Conservation (phyloP, 164 flowering plant species). For the Berberis vulgaris region DNA sequence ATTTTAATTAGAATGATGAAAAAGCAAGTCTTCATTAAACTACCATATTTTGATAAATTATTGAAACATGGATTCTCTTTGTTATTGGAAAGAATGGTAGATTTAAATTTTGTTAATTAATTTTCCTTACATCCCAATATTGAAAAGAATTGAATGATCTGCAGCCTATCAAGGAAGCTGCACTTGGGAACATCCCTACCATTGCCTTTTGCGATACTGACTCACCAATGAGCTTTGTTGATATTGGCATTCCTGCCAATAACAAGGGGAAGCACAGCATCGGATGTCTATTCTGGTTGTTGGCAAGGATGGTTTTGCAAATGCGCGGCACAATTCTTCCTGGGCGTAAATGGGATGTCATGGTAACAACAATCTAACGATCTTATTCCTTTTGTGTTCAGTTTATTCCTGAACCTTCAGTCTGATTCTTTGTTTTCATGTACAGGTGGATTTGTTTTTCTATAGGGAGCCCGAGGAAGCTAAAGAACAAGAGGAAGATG, state of each 20-base stretch:
- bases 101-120: too few species aligned
- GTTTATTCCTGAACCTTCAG: not conserved
- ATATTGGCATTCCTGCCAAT: slow-evolving; percentile 85
- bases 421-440: not conserved
- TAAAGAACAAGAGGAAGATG: slow-evolving; percentile 53
- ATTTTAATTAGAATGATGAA: too few species aligned
- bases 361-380: slow-evolving; percentile 22
- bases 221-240: slow-evolving; percentile 79
- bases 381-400: not conserved
- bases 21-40: too few species aligned
- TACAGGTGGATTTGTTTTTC: slow-evolving; percentile 76
- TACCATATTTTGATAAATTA: too few species aligned
- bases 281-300: slow-evolving; percentile 80
- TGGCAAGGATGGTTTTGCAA: slow-evolving; percentile 83
- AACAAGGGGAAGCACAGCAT: slow-evolving; percentile 92
- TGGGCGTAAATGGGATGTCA: slow-evolving; percentile 69
- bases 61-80: too few species aligned
- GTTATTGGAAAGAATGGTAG: too few species aligned
- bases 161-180: slow-evolving; percentile 90
- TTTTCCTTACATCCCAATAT: too few species aligned
- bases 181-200: slow-evolving; percentile 75
- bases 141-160: not conserved
- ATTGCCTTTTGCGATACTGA: slow-evolving; percentile 92
- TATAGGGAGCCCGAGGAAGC: slow-evolving; percentile 79
- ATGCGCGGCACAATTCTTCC: slow-evolving; percentile 76